A percentile compares a stretch with the other conserved stretches of the same genome.
Evolutionary conservation across 495 filamentous ascomycete species (phyloP).

Genomic region (Aspergillus olivimuriae): DNA sequence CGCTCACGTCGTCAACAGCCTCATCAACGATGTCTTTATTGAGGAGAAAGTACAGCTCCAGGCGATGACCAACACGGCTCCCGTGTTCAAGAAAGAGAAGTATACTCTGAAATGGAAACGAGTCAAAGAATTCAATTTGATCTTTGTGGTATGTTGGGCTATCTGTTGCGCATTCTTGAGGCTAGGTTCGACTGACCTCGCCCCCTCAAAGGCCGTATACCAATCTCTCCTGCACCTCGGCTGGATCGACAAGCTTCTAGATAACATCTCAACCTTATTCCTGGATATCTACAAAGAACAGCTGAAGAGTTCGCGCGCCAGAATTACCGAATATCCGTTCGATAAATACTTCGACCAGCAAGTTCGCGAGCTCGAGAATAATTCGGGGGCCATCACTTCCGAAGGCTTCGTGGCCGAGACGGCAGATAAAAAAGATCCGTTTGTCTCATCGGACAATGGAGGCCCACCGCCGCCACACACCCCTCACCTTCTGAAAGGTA

Average conservation of each 20-base stretch:
- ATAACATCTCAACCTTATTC: conserved; percentile 88
- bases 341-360: conserved; percentile 94
- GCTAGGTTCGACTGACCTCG: conserved; percentile 15
- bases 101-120: conserved; percentile 94
- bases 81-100: conserved; percentile 81
- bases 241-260: conserved; percentile 95
- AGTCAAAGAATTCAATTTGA: conserved; percentile 84
- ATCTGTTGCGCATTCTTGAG: neutral
- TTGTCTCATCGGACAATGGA: conserved; percentile 43
- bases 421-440: conserved; percentile 36
- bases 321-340: conserved; percentile 69
- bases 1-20: conserved; percentile 79
- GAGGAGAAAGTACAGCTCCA: conserved; percentile 74
- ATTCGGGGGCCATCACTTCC: conserved; percentile 31
- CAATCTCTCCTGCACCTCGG: conserved; percentile 89
- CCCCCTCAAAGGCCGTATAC: conserved; percentile 73
- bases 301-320: conserved; percentile 71
- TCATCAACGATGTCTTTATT: conserved; percentile 95
- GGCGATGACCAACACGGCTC: conserved; percentile 25
- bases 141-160: conserved; percentile 74
- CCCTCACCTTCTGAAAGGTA: conserved; percentile 49
- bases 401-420: conserved; percentile 23
- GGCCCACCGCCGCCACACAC: conserved; percentile 49
- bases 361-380: conserved; percentile 71
- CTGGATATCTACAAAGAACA: conserved; percentile 82